These are phyloP conservation scores for Candida tammaniensis DNA, from an alignment of 805 yeast genomes.

Conservation along the genomic window DNA sequence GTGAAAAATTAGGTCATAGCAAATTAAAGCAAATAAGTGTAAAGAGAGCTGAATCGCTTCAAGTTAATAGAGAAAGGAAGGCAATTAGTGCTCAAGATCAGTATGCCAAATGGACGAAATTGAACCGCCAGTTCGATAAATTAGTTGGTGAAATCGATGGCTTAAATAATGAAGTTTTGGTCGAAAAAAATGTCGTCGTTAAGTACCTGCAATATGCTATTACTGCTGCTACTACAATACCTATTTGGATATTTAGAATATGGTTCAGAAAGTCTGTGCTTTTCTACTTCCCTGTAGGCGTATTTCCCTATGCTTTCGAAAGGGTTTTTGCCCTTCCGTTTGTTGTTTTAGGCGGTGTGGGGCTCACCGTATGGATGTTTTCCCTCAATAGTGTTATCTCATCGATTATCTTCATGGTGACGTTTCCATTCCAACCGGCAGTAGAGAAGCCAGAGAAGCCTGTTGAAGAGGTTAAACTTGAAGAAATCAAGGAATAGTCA, in stretches of 20 bases:
- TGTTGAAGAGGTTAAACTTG: slow-evolving; percentile 8
- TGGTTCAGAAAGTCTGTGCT: slow-evolving; percentile 54
- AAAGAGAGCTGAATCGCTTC: slow-evolving; percentile 43
- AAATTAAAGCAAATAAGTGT: slow-evolving; percentile 20
- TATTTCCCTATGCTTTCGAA: slow-evolving; percentile 54
- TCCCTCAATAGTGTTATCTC: slow-evolving; percentile 33
- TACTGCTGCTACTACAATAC: slow-evolving; percentile 42
- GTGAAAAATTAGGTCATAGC: slow-evolving; percentile 33
- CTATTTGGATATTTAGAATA: slow-evolving; percentile 47
- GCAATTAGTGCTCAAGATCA: slow-evolving; percentile 84
- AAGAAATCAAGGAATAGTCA: background rate
- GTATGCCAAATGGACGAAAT: slow-evolving; percentile 93
- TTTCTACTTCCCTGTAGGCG: slow-evolving; percentile 55
- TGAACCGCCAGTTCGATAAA: slow-evolving; percentile 69
- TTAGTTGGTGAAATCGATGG: slow-evolving; percentile 49
- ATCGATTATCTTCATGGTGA: slow-evolving; percentile 17
- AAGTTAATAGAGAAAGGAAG: slow-evolving; percentile 51
- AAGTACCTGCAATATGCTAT: slow-evolving; percentile 30
- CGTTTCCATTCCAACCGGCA: slow-evolving; percentile 18
- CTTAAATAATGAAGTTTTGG: slow-evolving; percentile 37
- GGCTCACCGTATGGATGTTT: slow-evolving; percentile 57
- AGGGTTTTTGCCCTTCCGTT: slow-evolving; percentile 64
- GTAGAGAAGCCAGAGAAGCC: slow-evolving; percentile 14
- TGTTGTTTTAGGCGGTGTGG: slow-evolving; percentile 59
- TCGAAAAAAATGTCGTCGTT: slow-evolving; percentile 33